phyloP scores from a whole-genome alignment of 805 yeast genomes.

The Lipomyces sp. region DNA sequence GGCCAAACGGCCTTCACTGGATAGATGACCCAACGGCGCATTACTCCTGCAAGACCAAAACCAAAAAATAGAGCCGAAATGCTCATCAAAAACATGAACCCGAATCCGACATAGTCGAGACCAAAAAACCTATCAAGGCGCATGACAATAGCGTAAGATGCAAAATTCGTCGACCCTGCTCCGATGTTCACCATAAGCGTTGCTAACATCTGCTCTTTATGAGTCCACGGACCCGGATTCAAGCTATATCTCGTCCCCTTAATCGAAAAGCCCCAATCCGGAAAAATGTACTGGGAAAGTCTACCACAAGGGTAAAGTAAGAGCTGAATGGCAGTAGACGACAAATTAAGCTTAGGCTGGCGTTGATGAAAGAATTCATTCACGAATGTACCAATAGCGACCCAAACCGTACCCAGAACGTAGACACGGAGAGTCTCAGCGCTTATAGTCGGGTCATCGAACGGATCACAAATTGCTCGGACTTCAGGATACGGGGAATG shows the following conservation, averaged over 20 bases:
- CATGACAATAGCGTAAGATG: constrained; percentile 50
- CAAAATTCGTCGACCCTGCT: constrained; percentile 45
- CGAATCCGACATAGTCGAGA: constrained; percentile 39
- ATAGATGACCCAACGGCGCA: constrained; percentile 55
- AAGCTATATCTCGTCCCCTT: constrained; percentile 43
- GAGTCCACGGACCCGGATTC: constrained; percentile 64
- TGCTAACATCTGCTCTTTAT: constrained; percentile 63
- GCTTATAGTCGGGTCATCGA: constrained; percentile 47
- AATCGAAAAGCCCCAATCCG: constrained; percentile 47
- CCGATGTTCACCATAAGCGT: constrained; percentile 48
- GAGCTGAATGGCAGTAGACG: constrained; percentile 54
- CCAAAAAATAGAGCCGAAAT: constrained; percentile 61
- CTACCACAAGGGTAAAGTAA: constrained; percentile 59
- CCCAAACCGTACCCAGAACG: constrained; percentile 50
- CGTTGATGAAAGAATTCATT: constrained; percentile 57
- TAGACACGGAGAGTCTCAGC: constrained; percentile 54
- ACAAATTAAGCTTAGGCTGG: constrained; percentile 50
- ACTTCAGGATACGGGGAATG: constrained; percentile 61
- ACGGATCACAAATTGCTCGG: constrained; percentile 34
- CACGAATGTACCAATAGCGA: constrained; percentile 53
- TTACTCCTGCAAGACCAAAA: constrained; percentile 62
- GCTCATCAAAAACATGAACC: constrained; percentile 54
- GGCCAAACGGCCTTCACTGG: constrained; percentile 63
- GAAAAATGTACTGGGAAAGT: constrained; percentile 43
- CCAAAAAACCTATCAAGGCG: constrained; percentile 47